phyloP scores from a whole-genome alignment of 371 early-diverging fungal species.

The Quaeritorhiza haematococci region DNA sequence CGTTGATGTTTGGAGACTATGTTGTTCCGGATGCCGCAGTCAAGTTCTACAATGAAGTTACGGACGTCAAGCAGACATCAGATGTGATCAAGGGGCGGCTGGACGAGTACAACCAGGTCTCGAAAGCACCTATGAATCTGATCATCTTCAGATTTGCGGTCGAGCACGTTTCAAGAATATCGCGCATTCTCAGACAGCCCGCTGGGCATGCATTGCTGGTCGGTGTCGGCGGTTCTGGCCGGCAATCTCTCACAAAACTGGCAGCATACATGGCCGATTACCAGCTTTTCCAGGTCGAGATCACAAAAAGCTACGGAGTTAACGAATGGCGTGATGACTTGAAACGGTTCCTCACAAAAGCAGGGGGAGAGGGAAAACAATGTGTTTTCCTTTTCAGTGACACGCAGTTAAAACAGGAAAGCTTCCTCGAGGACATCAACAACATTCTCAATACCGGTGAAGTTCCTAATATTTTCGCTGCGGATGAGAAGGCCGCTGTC shows the following conservation, averaged over 20 bases:
- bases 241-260: conserved; percentile 46
- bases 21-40: conserved; percentile 40
- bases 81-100: conserved; percentile 43
- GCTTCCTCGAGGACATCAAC: conserved; percentile 52
- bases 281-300: conserved; percentile 48
- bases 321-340: conserved; percentile 52
- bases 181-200: conserved; percentile 48
- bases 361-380: conserved; percentile 42
- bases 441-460: conserved; percentile 55
- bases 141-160: conserved; percentile 53
- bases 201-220: conserved; percentile 51
- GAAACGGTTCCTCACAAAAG: conserved; percentile 45
- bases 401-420: conserved; percentile 44
- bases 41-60: conserved; percentile 46
- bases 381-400: conserved; percentile 50
- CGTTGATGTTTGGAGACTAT: conserved; percentile 54
- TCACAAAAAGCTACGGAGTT: conserved; percentile 45
- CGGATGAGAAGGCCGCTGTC: conserved; percentile 51
- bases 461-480: conserved; percentile 49
- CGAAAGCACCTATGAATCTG: conserved; percentile 54
- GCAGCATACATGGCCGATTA: conserved; percentile 51
- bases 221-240: conserved; percentile 52
- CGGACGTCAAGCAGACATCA: conserved; percentile 33
- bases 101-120: conserved; percentile 52
- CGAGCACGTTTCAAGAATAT: conserved; percentile 49